Conservation (phyloP, 108 stramenopile genomes). For the Schizochytrium sp. region DNA sequence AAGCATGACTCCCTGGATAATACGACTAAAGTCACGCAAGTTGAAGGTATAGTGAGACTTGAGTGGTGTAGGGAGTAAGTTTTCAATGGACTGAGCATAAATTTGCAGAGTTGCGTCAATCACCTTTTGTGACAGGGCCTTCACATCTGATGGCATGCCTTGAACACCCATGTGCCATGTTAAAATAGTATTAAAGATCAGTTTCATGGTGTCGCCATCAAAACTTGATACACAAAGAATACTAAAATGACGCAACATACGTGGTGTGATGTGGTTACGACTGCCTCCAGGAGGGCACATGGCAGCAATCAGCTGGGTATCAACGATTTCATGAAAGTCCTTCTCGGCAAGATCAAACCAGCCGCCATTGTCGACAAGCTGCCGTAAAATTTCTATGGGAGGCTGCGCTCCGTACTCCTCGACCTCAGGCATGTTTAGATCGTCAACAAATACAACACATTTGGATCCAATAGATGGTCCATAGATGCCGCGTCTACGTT, state of each 20-base stretch:
- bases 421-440: constrained; percentile 77
- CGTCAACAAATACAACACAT: constrained; percentile 77
- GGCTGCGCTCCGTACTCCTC: constrained; percentile 78
- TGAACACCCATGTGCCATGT: constrained; percentile 46
- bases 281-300: constrained; percentile 77
- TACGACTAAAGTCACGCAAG: constrained; percentile 64
- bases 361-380: constrained; percentile 77
- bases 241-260: constrained; percentile 75
- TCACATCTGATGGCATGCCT: constrained; percentile 67
- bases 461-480: constrained; percentile 75
- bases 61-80: constrained; percentile 62
- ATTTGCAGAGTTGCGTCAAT: constrained; percentile 60
- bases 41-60: constrained; percentile 69
- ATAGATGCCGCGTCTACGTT: constrained; percentile 76
- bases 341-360: constrained; percentile 76
- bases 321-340: constrained; percentile 71
- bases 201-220: constrained; percentile 70
- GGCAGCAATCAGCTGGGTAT: constrained; percentile 73
- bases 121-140: constrained; percentile 50
- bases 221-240: constrained; percentile 69
- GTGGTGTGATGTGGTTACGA: constrained; percentile 74
- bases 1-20: constrained; percentile 61
- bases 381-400: constrained; percentile 76
- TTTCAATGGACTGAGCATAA: not conserved
- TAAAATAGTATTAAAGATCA: constrained; percentile 76